These are phyloP conservation scores for Solanum sejunctum DNA, from an alignment of 257 asterid genomes.

Conservation along the genomic window DNA sequence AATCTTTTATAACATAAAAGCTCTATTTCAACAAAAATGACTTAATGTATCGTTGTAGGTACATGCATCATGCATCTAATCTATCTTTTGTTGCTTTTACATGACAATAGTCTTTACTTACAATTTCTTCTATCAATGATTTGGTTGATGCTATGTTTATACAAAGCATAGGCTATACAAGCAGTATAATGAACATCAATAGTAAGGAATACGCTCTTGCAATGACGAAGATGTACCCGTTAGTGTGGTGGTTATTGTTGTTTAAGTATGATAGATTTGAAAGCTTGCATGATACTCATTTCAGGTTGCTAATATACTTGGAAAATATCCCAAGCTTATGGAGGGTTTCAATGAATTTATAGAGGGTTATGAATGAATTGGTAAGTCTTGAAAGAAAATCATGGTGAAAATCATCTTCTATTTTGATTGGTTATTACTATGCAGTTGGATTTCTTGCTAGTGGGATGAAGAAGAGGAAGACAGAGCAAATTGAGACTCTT, in stretches of 20 bases:
- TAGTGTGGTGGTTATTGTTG: not conserved
- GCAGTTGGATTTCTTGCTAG: conserved; percentile 90
- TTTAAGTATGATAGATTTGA: not conserved
- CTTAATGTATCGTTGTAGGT: no score
- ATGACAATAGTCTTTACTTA: not conserved
- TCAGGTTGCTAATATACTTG: conserved; percentile 73
- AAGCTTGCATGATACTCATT: not conserved
- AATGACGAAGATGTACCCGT: not conserved
- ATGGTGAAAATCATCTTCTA: not conserved
- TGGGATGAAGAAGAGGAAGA: conserved; percentile 1
- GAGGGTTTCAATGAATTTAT: conserved; percentile 76
- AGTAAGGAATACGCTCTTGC: no score
- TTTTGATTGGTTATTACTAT: conserved; percentile 22
- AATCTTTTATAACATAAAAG: no score
- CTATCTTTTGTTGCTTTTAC: not conserved
- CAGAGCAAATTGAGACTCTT: conserved; percentile 38
- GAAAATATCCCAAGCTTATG: conserved; percentile 76
- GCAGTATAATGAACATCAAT: no score
- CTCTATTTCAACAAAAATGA: no score
- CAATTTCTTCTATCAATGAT: not conserved
- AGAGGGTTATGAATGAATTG: conserved; percentile 76
- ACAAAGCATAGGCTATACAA: no score
- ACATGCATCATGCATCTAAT: conserved; percentile 5
- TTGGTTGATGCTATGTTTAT: not conserved
- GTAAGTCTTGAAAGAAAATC: conserved; percentile 20